phyloP scores from a whole-genome alignment of 1,284 basidiomycete species.

The Puccinia coronata region DNA sequence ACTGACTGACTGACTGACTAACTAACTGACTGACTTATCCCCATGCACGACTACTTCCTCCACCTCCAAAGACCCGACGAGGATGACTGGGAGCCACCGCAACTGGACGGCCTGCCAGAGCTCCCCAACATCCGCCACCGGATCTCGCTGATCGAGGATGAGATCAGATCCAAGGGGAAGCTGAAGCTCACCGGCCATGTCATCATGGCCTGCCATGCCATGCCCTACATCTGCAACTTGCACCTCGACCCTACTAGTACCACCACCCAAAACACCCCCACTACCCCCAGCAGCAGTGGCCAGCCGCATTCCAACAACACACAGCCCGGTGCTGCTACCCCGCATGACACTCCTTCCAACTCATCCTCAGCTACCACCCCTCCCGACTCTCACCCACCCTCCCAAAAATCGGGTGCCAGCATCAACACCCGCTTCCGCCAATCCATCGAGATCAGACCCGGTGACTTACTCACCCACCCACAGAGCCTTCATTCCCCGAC shows the following conservation, averaged over 20 bases:
- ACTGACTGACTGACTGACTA: background rate
- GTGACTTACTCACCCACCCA: slow-evolving; percentile 30
- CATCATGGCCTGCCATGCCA: slow-evolving; percentile 50
- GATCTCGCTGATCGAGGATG: slow-evolving; percentile 36
- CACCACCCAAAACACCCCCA: too few relatives aligned
- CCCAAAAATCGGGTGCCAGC: background rate
- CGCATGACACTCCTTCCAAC: too few relatives aligned
- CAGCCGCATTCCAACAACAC: too few relatives aligned
- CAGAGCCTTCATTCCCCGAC: slow-evolving; percentile 40
- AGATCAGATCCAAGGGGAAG: slow-evolving; percentile 46
- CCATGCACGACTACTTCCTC: background rate
- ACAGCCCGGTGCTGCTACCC: background rate
- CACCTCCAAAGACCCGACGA: slow-evolving; percentile 35
- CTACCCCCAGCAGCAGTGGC: background rate
- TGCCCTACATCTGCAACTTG: slow-evolving; percentile 44
- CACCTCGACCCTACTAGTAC: background rate
- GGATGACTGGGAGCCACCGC: slow-evolving; percentile 49
- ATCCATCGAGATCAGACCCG: slow-evolving; percentile 39
- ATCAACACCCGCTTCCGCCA: background rate
- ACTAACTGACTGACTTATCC: background rate
- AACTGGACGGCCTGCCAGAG: slow-evolving; percentile 46
- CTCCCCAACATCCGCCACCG: slow-evolving; percentile 34
- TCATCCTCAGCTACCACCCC: slow-evolving; percentile 3
- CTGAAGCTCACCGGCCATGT: slow-evolving; percentile 47
- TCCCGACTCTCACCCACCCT: background rate